Conservation (phyloP, 768 basidiomycete species). For the Erythrobasidium yunnanense region DNA sequence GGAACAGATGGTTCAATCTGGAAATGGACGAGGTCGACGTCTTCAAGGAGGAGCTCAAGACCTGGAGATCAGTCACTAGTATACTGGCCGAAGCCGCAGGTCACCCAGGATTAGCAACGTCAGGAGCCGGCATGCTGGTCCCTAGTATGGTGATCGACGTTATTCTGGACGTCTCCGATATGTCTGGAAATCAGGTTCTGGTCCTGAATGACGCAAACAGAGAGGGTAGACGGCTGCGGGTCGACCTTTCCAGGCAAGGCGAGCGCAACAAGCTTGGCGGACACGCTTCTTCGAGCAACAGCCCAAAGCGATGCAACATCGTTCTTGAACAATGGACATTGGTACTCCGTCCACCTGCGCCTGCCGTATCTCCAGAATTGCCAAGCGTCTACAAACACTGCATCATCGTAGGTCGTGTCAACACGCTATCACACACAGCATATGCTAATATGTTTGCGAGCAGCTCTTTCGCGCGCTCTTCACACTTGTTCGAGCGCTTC, state of each 20-base stretch:
- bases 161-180: conserved; percentile 33
- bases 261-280: not conserved
- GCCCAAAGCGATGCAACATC: conserved; percentile 24
- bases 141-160: conserved; percentile 33
- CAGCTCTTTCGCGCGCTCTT: conserved; percentile 34
- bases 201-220: conserved; percentile 32
- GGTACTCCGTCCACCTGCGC: conserved; percentile 5
- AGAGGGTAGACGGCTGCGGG: conserved; percentile 20
- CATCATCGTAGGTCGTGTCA: conserved; percentile 26
- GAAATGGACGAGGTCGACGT: conserved; percentile 34
- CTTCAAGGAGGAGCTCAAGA: conserved; percentile 33
- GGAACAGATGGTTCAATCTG: conserved; percentile 38
- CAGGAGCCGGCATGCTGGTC: no score
- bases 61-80: conserved; percentile 33
- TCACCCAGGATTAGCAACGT: no score
- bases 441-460: not conserved
- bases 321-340: conserved; percentile 32
- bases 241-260: conserved; percentile 21
- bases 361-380: conserved; percentile 26
- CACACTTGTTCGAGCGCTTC: conserved; percentile 31
- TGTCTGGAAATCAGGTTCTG: conserved; percentile 34
- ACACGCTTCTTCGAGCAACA: not conserved
- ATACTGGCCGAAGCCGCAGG: conserved; percentile 1
- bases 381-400: conserved; percentile 36
- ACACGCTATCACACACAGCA: not conserved